Base-by-base conservation (phyloP, 164 flowering plant species). In the Stephania yunnanensis region DNA sequence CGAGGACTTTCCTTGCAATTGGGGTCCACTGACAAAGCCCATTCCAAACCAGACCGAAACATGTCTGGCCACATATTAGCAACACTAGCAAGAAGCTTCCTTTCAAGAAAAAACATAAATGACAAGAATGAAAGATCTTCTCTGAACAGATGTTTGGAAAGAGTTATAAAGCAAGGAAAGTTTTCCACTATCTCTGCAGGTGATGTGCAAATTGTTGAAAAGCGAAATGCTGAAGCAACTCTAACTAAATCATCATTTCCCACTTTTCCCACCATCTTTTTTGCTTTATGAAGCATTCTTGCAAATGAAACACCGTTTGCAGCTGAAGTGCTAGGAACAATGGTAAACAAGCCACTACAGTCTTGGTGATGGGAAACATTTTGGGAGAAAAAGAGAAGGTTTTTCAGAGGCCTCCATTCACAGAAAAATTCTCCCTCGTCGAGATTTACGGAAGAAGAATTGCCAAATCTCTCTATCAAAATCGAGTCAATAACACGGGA, bases 381-480 rank as follows among this genome's bases (percentile, higher is more conserved):
- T 68, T 71, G 81, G 6, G 89, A 80, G 76, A 92, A 88, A 30
- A 68, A 82, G n/a, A 84, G 77, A 52, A 95, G 82, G 69, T 75
- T 84, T 78, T 82, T 83, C 82, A 92, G 73, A 10, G 98, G 95
- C 82, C 87, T 89, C 97, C 97, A 89, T 83, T 90, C 97, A 84
- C 89, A 87, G 25, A 71, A 71, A 72, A 61, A 75, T 48, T 74
- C 63, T 48, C 72, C 80, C 70, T 81, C 80, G 73, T 72, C 79
- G 72, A 81, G 84, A 79, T 71, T 78, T 15, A 68, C 71, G 5
- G 63, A 68, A 72, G 48, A 53, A 65, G 11, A 58, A 68, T 74
- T 73, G 55, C 77, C 83, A 79, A 85, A 74, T 71, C 78, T 86
- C 78, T 87, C 87, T 53, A 84, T 85, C 82, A 93, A 78, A 70